A percentile compares a stretch with the other conserved stretches of the same genome.
Evolutionary conservation across 176 grass and related monocot species (phyloP).

Genomic region (Areca catechu): DNA sequence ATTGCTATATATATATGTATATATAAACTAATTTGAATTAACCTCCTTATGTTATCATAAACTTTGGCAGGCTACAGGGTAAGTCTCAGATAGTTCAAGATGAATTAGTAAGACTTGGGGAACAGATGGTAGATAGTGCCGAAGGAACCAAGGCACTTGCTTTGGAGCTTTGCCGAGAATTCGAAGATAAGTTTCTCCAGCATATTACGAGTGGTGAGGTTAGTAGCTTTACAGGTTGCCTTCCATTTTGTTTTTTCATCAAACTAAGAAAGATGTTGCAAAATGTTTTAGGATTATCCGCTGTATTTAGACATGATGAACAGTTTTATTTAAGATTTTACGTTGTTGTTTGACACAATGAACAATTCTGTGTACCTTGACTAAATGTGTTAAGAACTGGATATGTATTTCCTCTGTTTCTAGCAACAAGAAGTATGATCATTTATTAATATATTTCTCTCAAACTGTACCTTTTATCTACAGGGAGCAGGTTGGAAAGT

Average conservation of each 20-base stretch:
- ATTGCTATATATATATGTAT: too few relatives aligned
- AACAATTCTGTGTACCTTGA: too few relatives aligned
- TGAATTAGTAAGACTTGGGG: constrained; percentile 76
- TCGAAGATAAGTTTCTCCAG: constrained; percentile 82
- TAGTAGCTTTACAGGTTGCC: constrained; percentile 18
- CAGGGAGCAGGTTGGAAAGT: constrained; percentile 89
- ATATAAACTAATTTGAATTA: background rate
- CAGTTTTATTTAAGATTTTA: too few relatives aligned
- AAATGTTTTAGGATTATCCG: too few relatives aligned
- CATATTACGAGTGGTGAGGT: constrained; percentile 88
- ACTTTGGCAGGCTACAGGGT: constrained; percentile 56
- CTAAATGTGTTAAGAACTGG: too few relatives aligned
- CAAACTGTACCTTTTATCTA: background rate
- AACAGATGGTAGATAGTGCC: constrained; percentile 76
- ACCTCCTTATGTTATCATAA: background rate
- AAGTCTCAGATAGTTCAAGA: constrained; percentile 84
- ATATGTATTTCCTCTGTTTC: too few relatives aligned
- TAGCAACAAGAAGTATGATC: too few relatives aligned
- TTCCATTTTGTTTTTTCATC: background rate
- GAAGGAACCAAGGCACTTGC: constrained; percentile 86
- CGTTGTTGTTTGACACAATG: too few relatives aligned
- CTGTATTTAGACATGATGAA: too few relatives aligned
- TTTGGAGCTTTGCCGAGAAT: constrained; percentile 86
- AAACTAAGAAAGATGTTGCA: too few relatives aligned
- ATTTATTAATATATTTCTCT: too few relatives aligned